Evolutionary conservation across 441 rosid species (phyloP), one percentile per base, ranked within the genome.

Genomic region (Brassica hybrid): DNA sequence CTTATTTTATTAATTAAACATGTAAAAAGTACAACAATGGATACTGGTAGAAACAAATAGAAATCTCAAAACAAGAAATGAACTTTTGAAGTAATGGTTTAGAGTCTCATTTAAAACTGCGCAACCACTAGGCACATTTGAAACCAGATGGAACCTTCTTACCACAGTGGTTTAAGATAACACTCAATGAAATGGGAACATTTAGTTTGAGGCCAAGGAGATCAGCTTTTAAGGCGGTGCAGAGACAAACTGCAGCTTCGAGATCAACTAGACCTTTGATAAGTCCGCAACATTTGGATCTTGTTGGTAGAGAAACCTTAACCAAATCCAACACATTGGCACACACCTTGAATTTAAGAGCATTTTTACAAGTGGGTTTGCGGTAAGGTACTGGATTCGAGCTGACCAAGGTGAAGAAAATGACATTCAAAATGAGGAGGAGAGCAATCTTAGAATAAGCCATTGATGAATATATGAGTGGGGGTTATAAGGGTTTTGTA

Each of bases 71-170:
- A 32, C 25, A 75, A 45, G 14, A 65, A 14, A 6, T 32, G 17
- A 36, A 65, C 8, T 7, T 8, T 3, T 56, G 2, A 1, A 3
- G 21, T 7, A n/a, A 4, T 13, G 13, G 5, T 45, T 4, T 50
- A 50, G 18, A n/a, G 14, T 50, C 18, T n/a, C 56, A 50, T 3
- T 45, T 12, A n/a, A n/a, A n/a, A 50, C n/a, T 50, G 2, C 6
- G 56, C 3, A n/a, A n/a, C 14, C n/a, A 48, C 69, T 76, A 76
- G 50, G 65, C 58, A 76, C 80, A 70, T 23, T 64, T 0, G 66
- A 14, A 76, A 6, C 80, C 75, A 36, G 45, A 54, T 21, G 80
- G 80, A 76, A 63, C 70, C 65, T 69, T 76, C 65, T 63, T 76
- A 5, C 58, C 65, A 9, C 75, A 76, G 0, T 12, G 14, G 71